These are phyloP conservation scores for Pyrenopolyporus hunteri DNA, from an alignment of 495 filamentous ascomycete species.

Conservation along the genomic window DNA sequence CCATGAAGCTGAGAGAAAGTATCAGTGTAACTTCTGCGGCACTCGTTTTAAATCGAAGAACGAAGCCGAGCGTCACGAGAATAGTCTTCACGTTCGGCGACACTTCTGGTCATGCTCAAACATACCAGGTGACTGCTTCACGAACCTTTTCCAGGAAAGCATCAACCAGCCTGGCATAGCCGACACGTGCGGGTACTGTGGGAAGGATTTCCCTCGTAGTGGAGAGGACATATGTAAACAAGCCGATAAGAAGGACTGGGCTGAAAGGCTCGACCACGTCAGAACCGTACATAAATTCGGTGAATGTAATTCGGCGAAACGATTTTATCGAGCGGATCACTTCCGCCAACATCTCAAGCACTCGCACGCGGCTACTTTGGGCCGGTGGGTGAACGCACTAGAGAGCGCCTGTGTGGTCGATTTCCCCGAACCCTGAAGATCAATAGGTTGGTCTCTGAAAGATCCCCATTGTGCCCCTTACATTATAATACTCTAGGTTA, in stretches of 20 bases:
- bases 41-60: conserved; percentile 92
- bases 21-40: conserved; percentile 77
- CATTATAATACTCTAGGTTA: no score
- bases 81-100: conserved; percentile 82
- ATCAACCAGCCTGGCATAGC: conserved; percentile 46
- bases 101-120: conserved; percentile 84
- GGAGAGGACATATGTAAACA: conserved; percentile 62
- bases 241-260: conserved; percentile 18
- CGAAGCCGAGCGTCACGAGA: conserved; percentile 87
- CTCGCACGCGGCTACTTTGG: conserved; percentile 69
- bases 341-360: conserved; percentile 91
- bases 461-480: no score
- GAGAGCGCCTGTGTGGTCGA: conserved; percentile 82
- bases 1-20: conserved; percentile 83
- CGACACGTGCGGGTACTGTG: conserved; percentile 86
- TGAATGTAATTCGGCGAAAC: conserved; percentile 85
- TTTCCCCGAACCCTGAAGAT: background rate
- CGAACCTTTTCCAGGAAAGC: conserved; percentile 73
- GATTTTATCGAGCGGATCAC: conserved; percentile 87
- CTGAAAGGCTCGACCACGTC: conserved; percentile 64
- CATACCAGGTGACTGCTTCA: conserved; percentile 48
- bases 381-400: conserved; percentile 83
- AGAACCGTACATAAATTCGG: conserved; percentile 78
- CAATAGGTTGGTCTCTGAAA: background rate
- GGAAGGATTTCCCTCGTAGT: conserved; percentile 74